These are phyloP conservation scores for Polygonum maritimum DNA, from an alignment of 148 eudicot species.

Conservation along the genomic window DNA sequence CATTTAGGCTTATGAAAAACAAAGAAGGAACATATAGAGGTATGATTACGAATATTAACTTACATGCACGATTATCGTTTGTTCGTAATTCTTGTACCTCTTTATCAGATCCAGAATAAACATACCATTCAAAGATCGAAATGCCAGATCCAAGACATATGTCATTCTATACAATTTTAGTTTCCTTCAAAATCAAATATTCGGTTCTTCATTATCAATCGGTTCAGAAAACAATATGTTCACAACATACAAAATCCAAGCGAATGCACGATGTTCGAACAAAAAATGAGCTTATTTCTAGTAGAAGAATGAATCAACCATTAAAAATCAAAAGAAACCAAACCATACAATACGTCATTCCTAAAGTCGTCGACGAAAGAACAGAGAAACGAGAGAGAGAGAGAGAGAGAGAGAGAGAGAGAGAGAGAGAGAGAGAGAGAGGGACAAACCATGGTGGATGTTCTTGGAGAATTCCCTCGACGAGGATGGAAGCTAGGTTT, in stretches of 20 bases:
- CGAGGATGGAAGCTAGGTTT: neutral
- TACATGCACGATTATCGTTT: no score
- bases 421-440: no score
- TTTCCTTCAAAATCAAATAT: neutral
- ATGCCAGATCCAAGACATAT: neutral
- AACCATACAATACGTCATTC: neutral
- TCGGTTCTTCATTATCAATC: neutral
- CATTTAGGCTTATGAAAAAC: no score
- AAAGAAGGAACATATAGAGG: no score
- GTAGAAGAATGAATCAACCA: neutral
- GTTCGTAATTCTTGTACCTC: no score
- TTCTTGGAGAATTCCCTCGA: neutral
- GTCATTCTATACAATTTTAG: neutral
- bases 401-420: no score
- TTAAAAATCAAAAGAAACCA: neutral
- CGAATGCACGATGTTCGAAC: neutral
- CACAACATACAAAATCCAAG: neutral
- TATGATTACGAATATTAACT: no score
- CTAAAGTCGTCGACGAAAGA: neutral
- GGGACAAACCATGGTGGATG: constrained; percentile 1
- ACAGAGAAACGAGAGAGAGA: neutral
- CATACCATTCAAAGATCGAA: neutral
- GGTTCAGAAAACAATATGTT: neutral
- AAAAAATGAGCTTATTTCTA: neutral
- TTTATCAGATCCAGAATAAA: neutral